Evolutionary conservation across 768 basidiomycete species (phyloP).

Genomic region (Clavulina sp.): DNA sequence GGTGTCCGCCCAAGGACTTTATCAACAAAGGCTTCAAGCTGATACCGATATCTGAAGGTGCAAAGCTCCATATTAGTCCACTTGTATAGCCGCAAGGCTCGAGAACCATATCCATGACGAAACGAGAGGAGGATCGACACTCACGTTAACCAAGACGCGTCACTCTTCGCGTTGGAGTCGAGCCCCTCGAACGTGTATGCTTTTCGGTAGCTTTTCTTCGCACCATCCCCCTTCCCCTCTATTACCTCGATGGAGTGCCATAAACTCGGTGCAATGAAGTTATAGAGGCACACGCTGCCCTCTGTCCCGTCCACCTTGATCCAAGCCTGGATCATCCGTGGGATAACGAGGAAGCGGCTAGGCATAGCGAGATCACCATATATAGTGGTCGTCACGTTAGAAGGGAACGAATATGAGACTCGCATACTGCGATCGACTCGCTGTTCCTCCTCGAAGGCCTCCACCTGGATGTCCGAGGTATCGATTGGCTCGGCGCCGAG

Average conservation of each 20-base stretch:
- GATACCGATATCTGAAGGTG: slow-evolving; percentile 30
- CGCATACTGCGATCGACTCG: slow-evolving; percentile 20
- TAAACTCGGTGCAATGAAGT: slow-evolving; percentile 29
- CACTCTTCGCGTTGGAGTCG: slow-evolving; percentile 25
- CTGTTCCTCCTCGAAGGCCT: slow-evolving; percentile 10
- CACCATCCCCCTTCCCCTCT: slow-evolving; percentile 16
- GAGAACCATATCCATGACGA: too few relatives aligned
- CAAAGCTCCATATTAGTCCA: background rate
- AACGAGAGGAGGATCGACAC: too few relatives aligned
- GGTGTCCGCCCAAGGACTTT: slow-evolving; percentile 34
- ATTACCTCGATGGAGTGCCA: slow-evolving; percentile 34
- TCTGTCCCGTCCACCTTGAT: slow-evolving; percentile 28
- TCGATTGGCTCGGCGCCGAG: slow-evolving; percentile 26
- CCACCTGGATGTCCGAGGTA: slow-evolving; percentile 24
- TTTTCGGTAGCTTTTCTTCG: slow-evolving; percentile 23
- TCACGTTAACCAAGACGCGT: slow-evolving; percentile 42
- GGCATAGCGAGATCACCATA: slow-evolving; percentile 21
- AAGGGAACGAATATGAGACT: slow-evolving; percentile 19
- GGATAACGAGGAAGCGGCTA: slow-evolving; percentile 18
- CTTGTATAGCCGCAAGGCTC: too few relatives aligned
- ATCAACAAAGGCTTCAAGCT: slow-evolving; percentile 49
- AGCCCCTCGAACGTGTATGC: slow-evolving; percentile 20
- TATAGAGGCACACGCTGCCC: slow-evolving; percentile 25
- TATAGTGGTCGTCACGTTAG: slow-evolving; percentile 18
- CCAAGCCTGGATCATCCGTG: slow-evolving; percentile 22